Evolutionary conservation across 352 stramenopile genomes (phyloP).

Genomic region (Pythium phragmiticola): DNA sequence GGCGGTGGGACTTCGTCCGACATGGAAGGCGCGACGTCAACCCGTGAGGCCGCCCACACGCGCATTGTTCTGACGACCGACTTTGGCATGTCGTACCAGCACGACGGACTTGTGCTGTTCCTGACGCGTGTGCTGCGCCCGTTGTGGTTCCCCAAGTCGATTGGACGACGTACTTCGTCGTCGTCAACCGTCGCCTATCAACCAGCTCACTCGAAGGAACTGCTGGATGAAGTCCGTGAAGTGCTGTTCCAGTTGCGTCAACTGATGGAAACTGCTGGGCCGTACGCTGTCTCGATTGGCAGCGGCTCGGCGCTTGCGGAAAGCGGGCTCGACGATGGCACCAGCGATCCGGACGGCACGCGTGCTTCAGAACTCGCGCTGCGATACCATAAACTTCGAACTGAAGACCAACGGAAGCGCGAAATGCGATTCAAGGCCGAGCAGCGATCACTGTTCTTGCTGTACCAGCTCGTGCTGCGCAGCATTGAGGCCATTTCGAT

Average conservation of each 20-base stretch:
- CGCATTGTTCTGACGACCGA: constrained; percentile 85
- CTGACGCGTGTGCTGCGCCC: constrained; percentile 76
- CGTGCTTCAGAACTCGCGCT: constrained; percentile 64
- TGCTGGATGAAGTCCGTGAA: constrained; percentile 72
- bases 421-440: constrained; percentile 80
- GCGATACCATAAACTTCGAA: constrained; percentile 71
- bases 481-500: constrained; percentile 82
- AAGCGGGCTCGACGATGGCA: constrained; percentile 44
- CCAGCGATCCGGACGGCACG: constrained; percentile 42
- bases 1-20: constrained; percentile 12
- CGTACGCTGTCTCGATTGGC: constrained; percentile 76
- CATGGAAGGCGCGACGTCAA: constrained; percentile 29
- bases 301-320: constrained; percentile 56
- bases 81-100: constrained; percentile 86
- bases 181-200: constrained; percentile 40
- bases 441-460: constrained; percentile 76
- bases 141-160: constrained; percentile 63
- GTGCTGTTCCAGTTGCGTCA: constrained; percentile 83
- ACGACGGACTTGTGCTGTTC: constrained; percentile 82
- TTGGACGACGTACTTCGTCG: constrained; percentile 44
- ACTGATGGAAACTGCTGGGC: constrained; percentile 74
- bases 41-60: constrained; percentile 34
- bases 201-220: constrained; percentile 42
- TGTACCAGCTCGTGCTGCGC: constrained; percentile 75
- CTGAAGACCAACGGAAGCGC: constrained; percentile 68